Conservation (phyloP, 2,329 filamentous ascomycete species). For the Ophiostoma sp. region DNA sequence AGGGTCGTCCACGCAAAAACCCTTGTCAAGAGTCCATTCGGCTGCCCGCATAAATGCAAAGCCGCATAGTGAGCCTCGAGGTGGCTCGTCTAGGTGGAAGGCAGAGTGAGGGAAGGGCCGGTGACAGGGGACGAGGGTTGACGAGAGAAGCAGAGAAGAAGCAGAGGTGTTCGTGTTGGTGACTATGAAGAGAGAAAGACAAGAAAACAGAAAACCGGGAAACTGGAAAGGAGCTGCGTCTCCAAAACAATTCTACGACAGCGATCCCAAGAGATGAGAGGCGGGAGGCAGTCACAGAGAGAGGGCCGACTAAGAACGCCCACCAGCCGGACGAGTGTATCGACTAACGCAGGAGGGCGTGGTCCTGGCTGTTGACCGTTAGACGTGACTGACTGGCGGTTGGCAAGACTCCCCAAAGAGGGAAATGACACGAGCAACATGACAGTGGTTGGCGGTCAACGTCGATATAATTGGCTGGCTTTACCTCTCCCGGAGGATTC, state of each 20-base stretch:
- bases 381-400: not conserved
- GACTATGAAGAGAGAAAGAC: not conserved
- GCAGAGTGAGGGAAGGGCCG: not conserved
- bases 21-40: not conserved
- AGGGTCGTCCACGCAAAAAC: not conserved
- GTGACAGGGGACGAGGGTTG: not conserved
- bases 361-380: not conserved
- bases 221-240: not conserved
- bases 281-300: too few species aligned
- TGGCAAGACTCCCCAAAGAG: not conserved
- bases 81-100: too few species aligned
- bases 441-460: too few species aligned
- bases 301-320: not conserved
- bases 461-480: not conserved
- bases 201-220: not conserved
- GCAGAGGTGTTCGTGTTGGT: not conserved
- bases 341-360: not conserved
- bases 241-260: not conserved
- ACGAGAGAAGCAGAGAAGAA: not conserved
- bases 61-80: not conserved
- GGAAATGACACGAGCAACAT: not conserved
- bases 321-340: not conserved
- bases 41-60: not conserved
- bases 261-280: not conserved
- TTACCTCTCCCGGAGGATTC: not conserved